A percentile compares a stretch with the other conserved stretches of the same genome.
Conservation (phyloP, 345 rosid genomes). For the Lepidium sativum region DNA sequence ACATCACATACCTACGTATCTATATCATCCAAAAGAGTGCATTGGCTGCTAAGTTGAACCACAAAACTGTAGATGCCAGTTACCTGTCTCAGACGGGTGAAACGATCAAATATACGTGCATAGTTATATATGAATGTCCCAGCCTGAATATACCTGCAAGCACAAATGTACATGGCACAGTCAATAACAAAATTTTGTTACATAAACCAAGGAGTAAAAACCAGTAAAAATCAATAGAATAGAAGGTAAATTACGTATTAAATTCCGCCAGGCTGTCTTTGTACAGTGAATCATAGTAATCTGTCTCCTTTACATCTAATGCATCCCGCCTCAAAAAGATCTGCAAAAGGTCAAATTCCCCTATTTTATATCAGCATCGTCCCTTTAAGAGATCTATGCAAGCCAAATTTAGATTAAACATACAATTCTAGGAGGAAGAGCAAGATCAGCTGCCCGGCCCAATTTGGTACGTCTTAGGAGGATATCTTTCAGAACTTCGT, state of each 20-base stretch:
- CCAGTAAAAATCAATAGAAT: neutral
- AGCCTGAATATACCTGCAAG: constrained; percentile 64
- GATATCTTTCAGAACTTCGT: constrained; percentile 61
- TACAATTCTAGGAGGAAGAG: constrained; percentile 93
- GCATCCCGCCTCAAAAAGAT: constrained; percentile 73
- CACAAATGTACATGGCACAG: neutral
- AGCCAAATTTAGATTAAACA: constrained; percentile 12
- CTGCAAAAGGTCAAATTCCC: constrained; percentile 44
- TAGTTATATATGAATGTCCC: constrained; percentile 92
- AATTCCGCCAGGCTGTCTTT: constrained; percentile 84
- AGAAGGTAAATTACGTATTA: constrained; percentile 52
- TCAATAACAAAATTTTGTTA: neutral
- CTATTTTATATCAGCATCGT: constrained; percentile 69
- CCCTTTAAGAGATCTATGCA: constrained; percentile 58
- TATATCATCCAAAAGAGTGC: neutral
- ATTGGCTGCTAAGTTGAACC: neutral
- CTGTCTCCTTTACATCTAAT: constrained; percentile 73
- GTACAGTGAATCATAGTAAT: constrained; percentile 77
- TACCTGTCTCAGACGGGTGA: constrained; percentile 95
- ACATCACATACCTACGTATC: constrained; percentile 9
- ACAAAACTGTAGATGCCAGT: constrained; percentile 8
- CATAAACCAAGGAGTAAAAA: constrained; percentile 9
- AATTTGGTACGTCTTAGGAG: constrained; percentile 84
- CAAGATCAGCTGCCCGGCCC: constrained; percentile 98
- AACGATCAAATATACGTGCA: constrained; percentile 96